Conservation (phyloP, 352 stramenopile genomes). For the Pythium insidiosum region DNA sequence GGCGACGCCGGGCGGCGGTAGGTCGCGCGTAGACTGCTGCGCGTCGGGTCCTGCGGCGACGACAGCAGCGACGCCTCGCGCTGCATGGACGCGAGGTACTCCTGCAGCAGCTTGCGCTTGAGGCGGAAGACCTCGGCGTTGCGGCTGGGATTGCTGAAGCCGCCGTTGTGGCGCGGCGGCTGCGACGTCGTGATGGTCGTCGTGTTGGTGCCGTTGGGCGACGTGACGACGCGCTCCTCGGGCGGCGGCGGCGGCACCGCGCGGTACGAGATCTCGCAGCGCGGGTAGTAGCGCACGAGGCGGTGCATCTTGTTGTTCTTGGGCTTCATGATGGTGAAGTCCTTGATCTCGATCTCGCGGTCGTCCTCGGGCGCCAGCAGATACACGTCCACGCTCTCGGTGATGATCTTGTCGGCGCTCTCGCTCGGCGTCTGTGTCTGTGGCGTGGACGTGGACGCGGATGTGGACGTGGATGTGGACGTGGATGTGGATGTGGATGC, state of each 20-base stretch:
- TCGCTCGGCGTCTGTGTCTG: too few relatives aligned
- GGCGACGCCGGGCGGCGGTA: conserved; percentile 13
- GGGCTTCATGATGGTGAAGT: conserved; percentile 80
- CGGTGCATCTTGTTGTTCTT: conserved; percentile 75
- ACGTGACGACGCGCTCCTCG: conserved; percentile 49
- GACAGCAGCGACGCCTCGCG: conserved; percentile 15
- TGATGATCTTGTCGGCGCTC: conserved; percentile 21
- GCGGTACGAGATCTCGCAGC: conserved; percentile 67
- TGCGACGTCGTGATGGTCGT: conserved; percentile 32
- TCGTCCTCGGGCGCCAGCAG: conserved; percentile 52
- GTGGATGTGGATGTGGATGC: too few relatives aligned
- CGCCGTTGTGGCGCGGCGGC: conserved; percentile 57
- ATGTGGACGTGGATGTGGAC: too few relatives aligned
- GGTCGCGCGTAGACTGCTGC: conserved; percentile 6
- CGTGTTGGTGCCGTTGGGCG: conserved; percentile 39
- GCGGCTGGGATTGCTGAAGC: conserved; percentile 66
- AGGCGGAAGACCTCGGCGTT: conserved; percentile 62
- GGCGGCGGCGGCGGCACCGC: conserved; percentile 35
- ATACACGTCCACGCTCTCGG: conserved; percentile 67
- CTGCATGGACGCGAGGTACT: conserved; percentile 31
- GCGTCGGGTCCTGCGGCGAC: conserved; percentile 3
- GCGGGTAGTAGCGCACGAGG: conserved; percentile 53
- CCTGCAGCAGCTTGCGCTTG: conserved; percentile 50
- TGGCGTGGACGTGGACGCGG: too few relatives aligned
- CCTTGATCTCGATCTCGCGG: conserved; percentile 58